Evolutionary conservation across 805 yeast genomes (phyloP), one percentile per base, ranked within the genome.

Genomic region (Ogataea nonfermentans): DNA sequence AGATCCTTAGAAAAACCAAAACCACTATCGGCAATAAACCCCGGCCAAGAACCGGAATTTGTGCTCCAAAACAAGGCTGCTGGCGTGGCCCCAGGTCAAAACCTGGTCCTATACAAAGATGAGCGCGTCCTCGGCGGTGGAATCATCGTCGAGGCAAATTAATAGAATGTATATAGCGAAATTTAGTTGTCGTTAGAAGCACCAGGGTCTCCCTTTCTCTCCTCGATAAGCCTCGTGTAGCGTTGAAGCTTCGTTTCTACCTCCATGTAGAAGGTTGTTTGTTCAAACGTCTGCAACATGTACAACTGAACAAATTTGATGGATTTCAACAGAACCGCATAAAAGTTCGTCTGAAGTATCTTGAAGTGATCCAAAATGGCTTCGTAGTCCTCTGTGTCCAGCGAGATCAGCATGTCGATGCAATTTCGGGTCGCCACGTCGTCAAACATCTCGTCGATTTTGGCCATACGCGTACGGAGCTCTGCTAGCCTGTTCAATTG

Each of bases 21-120:
- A 10, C 35, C 44, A 2, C 65, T 64, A 0, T 35, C 35, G 4
- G 17, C 31, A 9, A 29, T 53, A 11, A 35, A 36, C 9, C 28
- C 32, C 4, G 25, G 30, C 3, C 39, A 40, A 10, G 49, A 52
- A 3, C 48, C 40, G 2, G 40, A 44, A 2, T 57, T 86, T 6
- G 48, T 50, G 15, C 65, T 90, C 22, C 43, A 47, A 0, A 62
- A 67, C 1, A 59, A 66, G 22, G 75, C 76, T 24, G 64, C 88
- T 34, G 96, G 95, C 0, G 76, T 93, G 55, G 90, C 96, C 0
- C 86, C 90, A 0, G 99, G 98, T 0, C 99, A 91, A 59, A 81
- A 76, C 49, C 63, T 88, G 12, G 95, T 85, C 0, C 56, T 91
- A 5, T 93, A 90, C 59, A 63, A 73, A 28, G 76, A 73, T 2